phyloP scores from a whole-genome alignment of 2,329 filamentous ascomycete species.

The Allantophomopsis cytisporea region DNA sequence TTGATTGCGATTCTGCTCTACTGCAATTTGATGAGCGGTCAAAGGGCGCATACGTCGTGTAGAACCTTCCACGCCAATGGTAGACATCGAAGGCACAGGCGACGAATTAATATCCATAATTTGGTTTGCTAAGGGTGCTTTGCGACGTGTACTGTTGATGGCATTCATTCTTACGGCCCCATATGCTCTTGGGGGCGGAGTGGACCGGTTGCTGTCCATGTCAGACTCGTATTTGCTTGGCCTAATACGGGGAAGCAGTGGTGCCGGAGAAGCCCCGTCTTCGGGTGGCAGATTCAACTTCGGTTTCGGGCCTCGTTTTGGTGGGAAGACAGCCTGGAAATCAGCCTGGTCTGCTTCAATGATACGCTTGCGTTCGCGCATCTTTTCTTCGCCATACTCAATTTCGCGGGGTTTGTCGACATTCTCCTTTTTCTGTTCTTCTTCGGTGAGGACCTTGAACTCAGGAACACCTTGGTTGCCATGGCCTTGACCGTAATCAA shows the following conservation, averaged over 20 bases:
- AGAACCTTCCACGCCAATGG: conserved; percentile 35
- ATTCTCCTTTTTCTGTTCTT: conserved; percentile 57
- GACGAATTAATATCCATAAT: conserved; percentile 44
- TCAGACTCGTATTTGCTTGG: conserved; percentile 48
- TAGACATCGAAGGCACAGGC: conserved; percentile 33
- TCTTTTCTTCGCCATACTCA: conserved; percentile 58
- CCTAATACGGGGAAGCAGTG: conserved; percentile 47
- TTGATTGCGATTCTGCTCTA: conserved; percentile 65
- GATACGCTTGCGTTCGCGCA: conserved; percentile 61
- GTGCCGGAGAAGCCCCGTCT: conserved; percentile 30
- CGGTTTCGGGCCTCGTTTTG: conserved; percentile 34
- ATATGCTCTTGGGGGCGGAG: conserved; percentile 27
- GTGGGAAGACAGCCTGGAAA: conserved; percentile 26
- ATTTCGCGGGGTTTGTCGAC: conserved; percentile 59
- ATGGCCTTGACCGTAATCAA: conserved; percentile 50
- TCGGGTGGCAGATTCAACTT: conserved; percentile 20
- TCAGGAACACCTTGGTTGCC: conserved; percentile 57
- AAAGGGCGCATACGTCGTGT: conserved; percentile 55
- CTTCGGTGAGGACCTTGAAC: conserved; percentile 49
- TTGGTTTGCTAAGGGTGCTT: conserved; percentile 41
- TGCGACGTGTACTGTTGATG: conserved; percentile 15
- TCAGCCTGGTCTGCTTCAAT: conserved; percentile 56
- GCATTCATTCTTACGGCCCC: conserved; percentile 19
- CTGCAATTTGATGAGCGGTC: conserved; percentile 70
- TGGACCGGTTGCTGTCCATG: conserved; percentile 36